Percentiles rank a stretch among this genome's conserved stretches.
These are phyloP conservation scores for Leccinum disarticulatum DNA, from an alignment of 768 basidiomycete species.

Conservation along the genomic window DNA sequence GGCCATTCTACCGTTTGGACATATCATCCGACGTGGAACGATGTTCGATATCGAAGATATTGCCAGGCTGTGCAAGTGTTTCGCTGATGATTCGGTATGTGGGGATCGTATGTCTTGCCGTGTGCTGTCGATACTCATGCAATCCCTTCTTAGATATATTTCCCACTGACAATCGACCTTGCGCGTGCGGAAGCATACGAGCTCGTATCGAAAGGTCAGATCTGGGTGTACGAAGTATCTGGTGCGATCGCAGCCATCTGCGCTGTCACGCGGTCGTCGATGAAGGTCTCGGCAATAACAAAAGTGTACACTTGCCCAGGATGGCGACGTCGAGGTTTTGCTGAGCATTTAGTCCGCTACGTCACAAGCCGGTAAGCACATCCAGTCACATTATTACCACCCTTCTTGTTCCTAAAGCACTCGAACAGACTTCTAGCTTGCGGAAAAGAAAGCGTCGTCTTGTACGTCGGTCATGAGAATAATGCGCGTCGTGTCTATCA, in stretches of 20 bases:
- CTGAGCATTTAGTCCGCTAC: conserved; percentile 49
- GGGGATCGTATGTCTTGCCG: neutral
- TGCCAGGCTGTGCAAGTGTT: conserved; percentile 48
- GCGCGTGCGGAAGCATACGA: conserved; percentile 46
- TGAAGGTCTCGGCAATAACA: conserved; percentile 52
- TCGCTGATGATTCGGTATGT: conserved; percentile 53
- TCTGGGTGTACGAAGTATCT: conserved; percentile 51
- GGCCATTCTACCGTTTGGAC: conserved; percentile 31
- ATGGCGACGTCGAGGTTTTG: conserved; percentile 48
- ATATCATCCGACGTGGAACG: conserved; percentile 40
- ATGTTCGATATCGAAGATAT: conserved; percentile 40
- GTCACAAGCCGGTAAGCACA: conserved; percentile 43
- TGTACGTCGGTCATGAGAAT: conserved; percentile 56
- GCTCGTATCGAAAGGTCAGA: conserved; percentile 47
- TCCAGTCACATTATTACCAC: neutral
- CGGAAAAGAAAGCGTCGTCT: conserved; percentile 48
- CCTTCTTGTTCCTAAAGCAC: neutral
- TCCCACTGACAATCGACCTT: conserved; percentile 39
- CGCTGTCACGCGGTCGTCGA: conserved; percentile 54
- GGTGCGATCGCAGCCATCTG: conserved; percentile 49
- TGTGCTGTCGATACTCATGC: conserved; percentile 3
- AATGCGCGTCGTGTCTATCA: conserved; percentile 51
- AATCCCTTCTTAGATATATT: conserved; percentile 39
- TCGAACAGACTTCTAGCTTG: conserved; percentile 38
- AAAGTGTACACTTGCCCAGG: conserved; percentile 54